phyloP scores from a whole-genome alignment of 495 filamentous ascomycete species.

The Cetradonia linearis region DNA sequence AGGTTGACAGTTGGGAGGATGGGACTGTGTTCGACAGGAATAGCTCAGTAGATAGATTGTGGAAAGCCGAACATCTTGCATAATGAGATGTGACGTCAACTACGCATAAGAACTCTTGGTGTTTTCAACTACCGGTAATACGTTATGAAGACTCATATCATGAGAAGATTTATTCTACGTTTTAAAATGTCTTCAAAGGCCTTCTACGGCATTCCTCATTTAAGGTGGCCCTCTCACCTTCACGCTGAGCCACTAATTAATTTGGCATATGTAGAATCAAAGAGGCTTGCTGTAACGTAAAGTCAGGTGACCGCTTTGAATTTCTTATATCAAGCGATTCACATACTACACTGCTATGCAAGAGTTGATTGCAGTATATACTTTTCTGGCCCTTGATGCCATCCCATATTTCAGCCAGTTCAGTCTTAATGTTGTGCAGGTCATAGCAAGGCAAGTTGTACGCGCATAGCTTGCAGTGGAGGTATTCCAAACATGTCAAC shows the following conservation, averaged over 20 bases:
- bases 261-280: not conserved
- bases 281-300: not conserved
- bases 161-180: not conserved
- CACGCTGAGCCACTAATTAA: no score
- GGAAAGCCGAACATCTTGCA: not conserved
- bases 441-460: not conserved
- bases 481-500: no score
- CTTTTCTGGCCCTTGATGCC: not conserved
- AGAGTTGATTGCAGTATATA: not conserved
- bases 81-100: constrained; percentile 7
- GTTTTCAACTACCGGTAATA: not conserved
- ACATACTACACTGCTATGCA: not conserved
- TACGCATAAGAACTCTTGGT: not conserved
- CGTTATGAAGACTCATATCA: not conserved
- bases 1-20: not conserved
- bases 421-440: not conserved
- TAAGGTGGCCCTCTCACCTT: not conserved
- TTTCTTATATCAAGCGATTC: not conserved
- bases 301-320: not conserved
- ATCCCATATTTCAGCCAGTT: not conserved
- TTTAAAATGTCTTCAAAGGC: not conserved
- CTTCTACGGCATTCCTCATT: not conserved
- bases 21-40: not conserved
- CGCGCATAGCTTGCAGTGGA: not conserved
- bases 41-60: not conserved